Percentiles rank a stretch among this genome's conserved stretches.
These are phyloP conservation scores for Flaveria bidentis DNA, from an alignment of 129 eudicot genomes.

Conservation along the genomic window DNA sequence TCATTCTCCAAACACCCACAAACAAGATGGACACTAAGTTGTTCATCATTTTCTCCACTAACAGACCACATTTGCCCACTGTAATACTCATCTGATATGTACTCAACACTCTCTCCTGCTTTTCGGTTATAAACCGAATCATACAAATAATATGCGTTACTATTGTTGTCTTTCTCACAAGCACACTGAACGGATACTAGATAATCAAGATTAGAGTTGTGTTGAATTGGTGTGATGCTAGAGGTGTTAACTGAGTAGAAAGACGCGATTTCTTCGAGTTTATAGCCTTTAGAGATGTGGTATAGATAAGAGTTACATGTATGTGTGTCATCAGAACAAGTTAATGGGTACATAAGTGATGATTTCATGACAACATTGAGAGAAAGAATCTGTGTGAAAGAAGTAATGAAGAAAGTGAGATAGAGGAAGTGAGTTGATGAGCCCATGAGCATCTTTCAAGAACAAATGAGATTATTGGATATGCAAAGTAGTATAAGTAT, in stretches of 20 bases:
- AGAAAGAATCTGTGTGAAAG: slow-evolving; percentile 32
- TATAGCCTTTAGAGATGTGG: slow-evolving; percentile 44
- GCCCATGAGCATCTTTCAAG: slow-evolving; percentile 36
- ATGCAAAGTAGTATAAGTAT: slow-evolving; percentile 27
- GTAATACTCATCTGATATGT: slow-evolving; percentile 35
- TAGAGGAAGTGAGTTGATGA: slow-evolving; percentile 33
- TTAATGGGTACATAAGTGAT: slow-evolving; percentile 43
- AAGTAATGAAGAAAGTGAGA: slow-evolving; percentile 24
- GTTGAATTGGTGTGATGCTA: slow-evolving; percentile 35
- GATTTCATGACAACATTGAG: slow-evolving; percentile 35
- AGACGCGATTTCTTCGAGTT: slow-evolving; percentile 32
- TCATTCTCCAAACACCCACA: slow-evolving; percentile 40
- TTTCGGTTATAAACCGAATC: slow-evolving; percentile 35
- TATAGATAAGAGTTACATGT: slow-evolving; percentile 43
- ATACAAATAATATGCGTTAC: slow-evolving; percentile 30
- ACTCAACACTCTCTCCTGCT: slow-evolving; percentile 28
- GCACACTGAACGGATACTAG: slow-evolving; percentile 35
- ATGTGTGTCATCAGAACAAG: slow-evolving; percentile 33
- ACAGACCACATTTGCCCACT: slow-evolving; percentile 41
- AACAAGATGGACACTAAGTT: slow-evolving; percentile 27
- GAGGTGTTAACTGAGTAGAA: slow-evolving; percentile 46
- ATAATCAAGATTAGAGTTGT: slow-evolving; percentile 33
- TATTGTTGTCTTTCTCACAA: slow-evolving; percentile 32
- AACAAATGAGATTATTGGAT: slow-evolving; percentile 28
- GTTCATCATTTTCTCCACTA: slow-evolving; percentile 30